Percentiles rank a stretch among this genome's conserved stretches.
phyloP scores from a whole-genome alignment of 148 eudicot genomes.

The Mesembryanthemum crystallinum region DNA sequence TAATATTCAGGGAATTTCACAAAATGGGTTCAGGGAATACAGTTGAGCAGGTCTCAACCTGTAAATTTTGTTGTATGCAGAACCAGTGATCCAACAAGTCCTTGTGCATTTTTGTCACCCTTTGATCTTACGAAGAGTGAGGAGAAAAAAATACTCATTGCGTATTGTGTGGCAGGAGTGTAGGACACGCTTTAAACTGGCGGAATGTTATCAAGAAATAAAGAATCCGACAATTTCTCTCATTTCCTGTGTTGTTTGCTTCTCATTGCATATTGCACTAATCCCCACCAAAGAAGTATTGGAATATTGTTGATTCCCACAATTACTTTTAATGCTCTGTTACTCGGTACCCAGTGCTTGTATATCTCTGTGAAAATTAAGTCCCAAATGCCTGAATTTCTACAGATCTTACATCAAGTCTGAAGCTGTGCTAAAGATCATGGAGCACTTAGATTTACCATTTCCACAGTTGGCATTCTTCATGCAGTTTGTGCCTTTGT shows the following conservation, averaged over 20 bases:
- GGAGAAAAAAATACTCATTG: background rate
- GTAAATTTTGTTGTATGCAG: background rate
- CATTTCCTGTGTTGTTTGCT: background rate
- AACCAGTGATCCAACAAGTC: background rate
- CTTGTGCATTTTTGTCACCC: background rate
- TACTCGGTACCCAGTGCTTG: background rate
- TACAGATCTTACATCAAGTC: slow-evolving; percentile 86
- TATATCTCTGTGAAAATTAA: background rate
- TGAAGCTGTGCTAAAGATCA: slow-evolving; percentile 93
- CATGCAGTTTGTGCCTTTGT: slow-evolving; percentile 75
- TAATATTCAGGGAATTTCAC: background rate
- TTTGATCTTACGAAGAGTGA: background rate
- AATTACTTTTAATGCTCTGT: background rate
- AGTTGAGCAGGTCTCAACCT: background rate
- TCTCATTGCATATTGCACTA: too few species aligned
- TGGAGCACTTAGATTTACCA: slow-evolving; percentile 91
- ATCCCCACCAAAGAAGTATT: too few species aligned
- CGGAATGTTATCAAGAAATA: background rate
- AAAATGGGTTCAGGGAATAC: background rate
- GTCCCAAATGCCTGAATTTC: background rate
- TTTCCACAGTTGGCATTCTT: slow-evolving; percentile 89
- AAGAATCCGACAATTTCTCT: background rate
- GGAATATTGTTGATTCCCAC: too few species aligned
- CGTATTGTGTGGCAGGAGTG: background rate
- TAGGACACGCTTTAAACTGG: background rate